Conservation (phyloP, 805 yeast species). For the Isabelozyma pseudorhagii region DNA sequence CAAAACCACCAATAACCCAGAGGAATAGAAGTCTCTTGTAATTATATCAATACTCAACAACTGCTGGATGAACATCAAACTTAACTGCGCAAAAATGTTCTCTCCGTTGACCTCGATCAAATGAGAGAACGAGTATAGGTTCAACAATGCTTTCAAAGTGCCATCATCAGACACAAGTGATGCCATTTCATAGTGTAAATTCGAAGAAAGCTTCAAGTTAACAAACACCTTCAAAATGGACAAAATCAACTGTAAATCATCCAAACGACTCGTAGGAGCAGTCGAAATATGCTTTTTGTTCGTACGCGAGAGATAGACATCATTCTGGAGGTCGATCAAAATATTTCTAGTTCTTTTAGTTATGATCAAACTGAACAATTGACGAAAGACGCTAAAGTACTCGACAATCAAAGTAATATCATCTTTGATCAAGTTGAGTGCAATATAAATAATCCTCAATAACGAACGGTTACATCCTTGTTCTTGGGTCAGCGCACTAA, state of each 20-base stretch:
- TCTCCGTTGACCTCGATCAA: conserved; percentile 57
- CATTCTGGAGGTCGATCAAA: conserved; percentile 56
- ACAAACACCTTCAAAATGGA: conserved; percentile 62
- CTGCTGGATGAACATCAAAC: conserved; percentile 67
- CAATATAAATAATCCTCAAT: conserved; percentile 53
- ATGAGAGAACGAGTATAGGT: conserved; percentile 67
- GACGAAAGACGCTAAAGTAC: conserved; percentile 50
- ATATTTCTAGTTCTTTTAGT: conserved; percentile 64
- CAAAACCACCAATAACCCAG: conserved; percentile 63
- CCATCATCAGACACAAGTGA: conserved; percentile 53
- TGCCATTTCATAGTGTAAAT: conserved; percentile 50
- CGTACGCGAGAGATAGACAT: conserved; percentile 41
- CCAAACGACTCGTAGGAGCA: conserved; percentile 49
- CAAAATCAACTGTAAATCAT: conserved; percentile 61
- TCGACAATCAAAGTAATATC: conserved; percentile 40
- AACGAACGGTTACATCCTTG: conserved; percentile 54
- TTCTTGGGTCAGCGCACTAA: conserved; percentile 35
- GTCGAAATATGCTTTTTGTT: conserved; percentile 24
- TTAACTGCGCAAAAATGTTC: conserved; percentile 67
- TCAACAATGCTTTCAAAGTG: conserved; percentile 58
- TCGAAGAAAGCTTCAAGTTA: conserved; percentile 43
- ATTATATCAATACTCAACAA: conserved; percentile 57
- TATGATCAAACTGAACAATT: conserved; percentile 59
- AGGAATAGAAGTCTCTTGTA: conserved; percentile 61
- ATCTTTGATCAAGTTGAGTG: conserved; percentile 42